A percentile compares a stretch with the other conserved stretches of the same genome.
phyloP scores from a whole-genome alignment of 768 basidiomycete genomes.

The Neoboletus magnificus region DNA sequence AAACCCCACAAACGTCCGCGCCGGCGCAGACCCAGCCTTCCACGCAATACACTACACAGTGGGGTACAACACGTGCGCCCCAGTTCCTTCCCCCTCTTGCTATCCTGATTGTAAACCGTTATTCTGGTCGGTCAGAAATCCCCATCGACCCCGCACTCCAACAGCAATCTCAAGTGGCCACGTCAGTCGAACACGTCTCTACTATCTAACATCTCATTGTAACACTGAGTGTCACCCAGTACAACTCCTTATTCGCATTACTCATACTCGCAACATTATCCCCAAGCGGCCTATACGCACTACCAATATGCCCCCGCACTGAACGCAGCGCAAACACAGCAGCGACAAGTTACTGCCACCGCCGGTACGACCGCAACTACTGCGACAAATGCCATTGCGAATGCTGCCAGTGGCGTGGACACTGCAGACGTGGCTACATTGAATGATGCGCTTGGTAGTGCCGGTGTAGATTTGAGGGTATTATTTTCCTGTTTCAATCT shows the following conservation, averaged over 20 bases:
- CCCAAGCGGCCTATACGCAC: constrained; percentile 39
- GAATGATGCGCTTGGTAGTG: constrained; percentile 83
- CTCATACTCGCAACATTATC: constrained; percentile 38
- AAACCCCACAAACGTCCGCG: constrained; percentile 33
- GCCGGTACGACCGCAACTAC: constrained; percentile 11
- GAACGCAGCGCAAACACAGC: constrained; percentile 31
- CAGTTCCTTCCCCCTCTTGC: not conserved
- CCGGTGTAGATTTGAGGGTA: constrained; percentile 82
- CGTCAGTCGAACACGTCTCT: constrained; percentile 32
- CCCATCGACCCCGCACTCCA: constrained; percentile 69
- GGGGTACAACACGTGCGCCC: constrained; percentile 38
- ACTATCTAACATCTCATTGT: not conserved
- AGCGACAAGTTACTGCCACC: constrained; percentile 23
- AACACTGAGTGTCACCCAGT: constrained; percentile 27
- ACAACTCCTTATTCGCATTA: constrained; percentile 50
- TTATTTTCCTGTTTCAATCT: constrained; percentile 15
- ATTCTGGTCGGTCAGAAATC: constrained; percentile 41
- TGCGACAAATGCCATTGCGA: constrained; percentile 20
- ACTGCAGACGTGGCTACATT: constrained; percentile 72
- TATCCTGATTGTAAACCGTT: not conserved
- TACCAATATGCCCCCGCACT: constrained; percentile 39
- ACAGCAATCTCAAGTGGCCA: constrained; percentile 48
- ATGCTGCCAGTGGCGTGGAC: constrained; percentile 43
- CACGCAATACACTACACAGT: constrained; percentile 37
- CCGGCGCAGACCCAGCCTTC: constrained; percentile 29